A percentile compares a stretch with the other conserved stretches of the same genome.
Evolutionary conservation across 2,329 filamentous ascomycete genomes (phyloP).

Genomic region (Ophiocordyceps sinensis): DNA sequence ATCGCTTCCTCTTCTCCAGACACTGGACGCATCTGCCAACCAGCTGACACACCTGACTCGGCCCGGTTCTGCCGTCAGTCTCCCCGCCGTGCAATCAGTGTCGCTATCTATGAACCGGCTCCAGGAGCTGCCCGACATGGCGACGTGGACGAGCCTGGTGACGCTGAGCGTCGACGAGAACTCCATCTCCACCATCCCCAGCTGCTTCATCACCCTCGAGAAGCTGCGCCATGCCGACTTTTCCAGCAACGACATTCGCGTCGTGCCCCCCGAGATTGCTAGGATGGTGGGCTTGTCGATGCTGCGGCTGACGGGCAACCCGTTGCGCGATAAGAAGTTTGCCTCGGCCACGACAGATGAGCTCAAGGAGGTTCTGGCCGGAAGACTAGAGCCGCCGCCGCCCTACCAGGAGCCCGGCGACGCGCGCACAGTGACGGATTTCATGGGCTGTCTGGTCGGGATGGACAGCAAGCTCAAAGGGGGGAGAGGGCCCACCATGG

Average conservation of each 20-base stretch:
- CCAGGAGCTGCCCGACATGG: constrained; percentile 55
- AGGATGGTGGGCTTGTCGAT: constrained; percentile 64
- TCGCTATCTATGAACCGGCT: constrained; percentile 73
- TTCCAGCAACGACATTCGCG: constrained; percentile 67
- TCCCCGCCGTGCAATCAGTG: constrained; percentile 62
- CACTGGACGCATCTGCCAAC: constrained; percentile 66
- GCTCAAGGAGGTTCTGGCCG: constrained; percentile 58
- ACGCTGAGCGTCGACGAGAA: constrained; percentile 75
- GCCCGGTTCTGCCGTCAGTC: constrained; percentile 29
- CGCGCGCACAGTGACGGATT: constrained; percentile 7
- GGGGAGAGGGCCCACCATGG: not conserved
- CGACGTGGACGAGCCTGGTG: constrained; percentile 57
- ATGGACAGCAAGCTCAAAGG: constrained; percentile 8
- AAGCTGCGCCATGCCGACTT: constrained; percentile 68
- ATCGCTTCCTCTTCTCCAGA: constrained; percentile 50
- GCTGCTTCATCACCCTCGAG: constrained; percentile 54
- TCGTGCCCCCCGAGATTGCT: constrained; percentile 62
- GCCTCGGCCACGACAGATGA: constrained; percentile 67
- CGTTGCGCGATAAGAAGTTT: constrained; percentile 76
- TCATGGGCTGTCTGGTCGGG: constrained; percentile 17
- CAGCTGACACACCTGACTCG: constrained; percentile 43
- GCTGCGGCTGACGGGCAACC: constrained; percentile 76
- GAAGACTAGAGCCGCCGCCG: constrained; percentile 46
- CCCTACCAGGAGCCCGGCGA: constrained; percentile 20
- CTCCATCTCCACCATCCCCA: constrained; percentile 58